Conservation (phyloP, 129 eudicot species). For the Chrysanthemum seticuspe region DNA sequence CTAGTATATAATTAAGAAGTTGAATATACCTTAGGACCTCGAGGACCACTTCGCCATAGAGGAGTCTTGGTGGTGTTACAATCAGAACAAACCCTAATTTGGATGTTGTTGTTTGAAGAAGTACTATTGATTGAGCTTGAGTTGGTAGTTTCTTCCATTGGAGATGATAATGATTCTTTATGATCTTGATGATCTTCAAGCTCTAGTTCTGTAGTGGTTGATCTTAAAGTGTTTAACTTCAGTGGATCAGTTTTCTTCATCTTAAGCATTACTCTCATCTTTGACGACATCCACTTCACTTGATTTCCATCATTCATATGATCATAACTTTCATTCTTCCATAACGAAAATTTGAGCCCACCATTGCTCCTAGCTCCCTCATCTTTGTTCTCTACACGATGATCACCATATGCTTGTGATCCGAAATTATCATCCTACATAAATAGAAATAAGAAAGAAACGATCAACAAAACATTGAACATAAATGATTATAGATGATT, state of each 20-base stretch:
- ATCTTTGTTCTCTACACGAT: constrained; percentile 25
- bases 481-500: constrained; percentile 6
- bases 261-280: constrained; percentile 65
- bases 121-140: constrained; percentile 41
- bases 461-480: constrained; percentile 7
- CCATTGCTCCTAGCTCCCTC: constrained; percentile 19
- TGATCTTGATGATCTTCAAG: constrained; percentile 35
- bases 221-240: constrained; percentile 11
- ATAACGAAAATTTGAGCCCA: constrained; percentile 55
- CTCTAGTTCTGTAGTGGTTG: constrained; percentile 10
- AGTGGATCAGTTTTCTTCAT: constrained; percentile 51
- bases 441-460: constrained; percentile 28
- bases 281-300: constrained; percentile 68
- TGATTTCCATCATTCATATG: constrained; percentile 36
- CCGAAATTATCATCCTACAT: constrained; percentile 52
- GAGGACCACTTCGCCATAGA: constrained; percentile 96
- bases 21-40: constrained; percentile 79
- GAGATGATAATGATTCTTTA: constrained; percentile 35
- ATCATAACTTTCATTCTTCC: constrained; percentile 49
- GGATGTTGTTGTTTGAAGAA: constrained; percentile 35
- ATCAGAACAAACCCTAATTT: constrained; percentile 86
- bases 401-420: constrained; percentile 31
- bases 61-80: constrained; percentile 92
- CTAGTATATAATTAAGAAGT: neutral
- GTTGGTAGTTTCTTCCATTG: constrained; percentile 47